Evolutionary conservation across 2,329 filamentous ascomycete genomes (phyloP), one percentile per base, ranked within the genome.

Genomic region (Xylaria sp.): DNA sequence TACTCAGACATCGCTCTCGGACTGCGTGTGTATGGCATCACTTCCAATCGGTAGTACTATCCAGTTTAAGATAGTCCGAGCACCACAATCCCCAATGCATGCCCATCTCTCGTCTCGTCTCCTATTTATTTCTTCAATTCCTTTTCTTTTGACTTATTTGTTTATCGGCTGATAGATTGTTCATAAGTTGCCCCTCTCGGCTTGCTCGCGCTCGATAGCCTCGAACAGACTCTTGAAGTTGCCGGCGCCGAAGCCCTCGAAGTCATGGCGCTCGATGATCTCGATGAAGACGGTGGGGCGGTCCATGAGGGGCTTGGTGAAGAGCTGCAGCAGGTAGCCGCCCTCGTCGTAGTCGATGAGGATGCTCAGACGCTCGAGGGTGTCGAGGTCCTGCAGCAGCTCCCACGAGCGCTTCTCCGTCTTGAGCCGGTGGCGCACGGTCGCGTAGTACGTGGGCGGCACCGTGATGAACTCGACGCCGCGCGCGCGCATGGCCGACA

Each of bases 211-310:
- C 86, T 98, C 95, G 80, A 98, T 97, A 2, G 95, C 94, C 85
- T 98, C 94, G 77, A 98, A 98, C 75, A 98, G 78, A 70, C 91
- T 94, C 88, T 94, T 97, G 84, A 98, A 98, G 81, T 98, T 98
- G 0, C 95, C 95, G 0, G 94, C 95, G 3, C 95, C 94, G 75
- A 98, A 98, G 0, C 95, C 95, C 39, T 92, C 90, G 80, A 98
- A 98, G 72, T 94, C 90, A 76, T 97, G 91, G 66, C 94, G 85
- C 85, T 98, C 94, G 76, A 98, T 98, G 76, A 98, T 97, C 87
- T 98, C 95, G 72, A 98, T 90, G 79, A 98, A 98, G 34, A 98
- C 94, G 3, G 95, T 98, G 28, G 95, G 95, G 13, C 95, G 90
- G 81, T 98, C 94, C 91, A 97, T 93, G 74, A 98, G 81, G 72